Conservation (phyloP, 2,329 filamentous ascomycete species). For the Aureobasidium sp. region DNA sequence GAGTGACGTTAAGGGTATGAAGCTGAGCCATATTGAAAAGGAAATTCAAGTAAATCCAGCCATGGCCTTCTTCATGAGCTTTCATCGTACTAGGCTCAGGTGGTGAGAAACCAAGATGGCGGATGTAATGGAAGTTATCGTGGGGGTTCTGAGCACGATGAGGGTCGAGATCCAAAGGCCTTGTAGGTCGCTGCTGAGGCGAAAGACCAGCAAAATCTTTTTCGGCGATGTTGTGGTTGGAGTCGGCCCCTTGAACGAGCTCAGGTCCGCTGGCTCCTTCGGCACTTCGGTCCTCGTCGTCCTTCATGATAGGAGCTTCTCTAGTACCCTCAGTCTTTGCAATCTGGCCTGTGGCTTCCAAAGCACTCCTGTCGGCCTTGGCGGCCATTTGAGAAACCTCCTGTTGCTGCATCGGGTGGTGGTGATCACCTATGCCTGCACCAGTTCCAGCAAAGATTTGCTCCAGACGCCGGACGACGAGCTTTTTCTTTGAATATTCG, state of each 20-base stretch:
- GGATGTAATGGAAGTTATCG: constrained; percentile 74
- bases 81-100: constrained; percentile 43
- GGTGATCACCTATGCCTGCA: constrained; percentile 34
- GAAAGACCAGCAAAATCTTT: constrained; percentile 15
- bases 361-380: constrained; percentile 33
- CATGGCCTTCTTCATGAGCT: constrained; percentile 56
- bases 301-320: constrained; percentile 37
- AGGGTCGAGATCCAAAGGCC: constrained; percentile 68
- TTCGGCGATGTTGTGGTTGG: constrained; percentile 9
- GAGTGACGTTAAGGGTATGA: constrained; percentile 75
- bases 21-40: constrained; percentile 75
- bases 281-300: constrained; percentile 19
- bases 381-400: constrained; percentile 49
- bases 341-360: constrained; percentile 31
- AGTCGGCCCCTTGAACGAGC: neutral
- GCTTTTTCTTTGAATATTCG: constrained; percentile 65
- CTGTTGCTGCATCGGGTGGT: constrained; percentile 46
- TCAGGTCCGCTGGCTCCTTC: neutral
- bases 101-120: constrained; percentile 60
- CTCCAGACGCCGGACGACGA: constrained; percentile 68
- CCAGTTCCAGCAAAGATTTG: constrained; percentile 71
- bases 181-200: constrained; percentile 58
- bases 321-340: constrained; percentile 33
- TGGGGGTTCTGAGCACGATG: constrained; percentile 64
- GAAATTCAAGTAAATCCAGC: constrained; percentile 77